Percentiles rank a stretch among this genome's conserved stretches.
Evolutionary conservation across 805 yeast genomes (phyloP).

Genomic region (Saccharomycopsis schoenii): DNA sequence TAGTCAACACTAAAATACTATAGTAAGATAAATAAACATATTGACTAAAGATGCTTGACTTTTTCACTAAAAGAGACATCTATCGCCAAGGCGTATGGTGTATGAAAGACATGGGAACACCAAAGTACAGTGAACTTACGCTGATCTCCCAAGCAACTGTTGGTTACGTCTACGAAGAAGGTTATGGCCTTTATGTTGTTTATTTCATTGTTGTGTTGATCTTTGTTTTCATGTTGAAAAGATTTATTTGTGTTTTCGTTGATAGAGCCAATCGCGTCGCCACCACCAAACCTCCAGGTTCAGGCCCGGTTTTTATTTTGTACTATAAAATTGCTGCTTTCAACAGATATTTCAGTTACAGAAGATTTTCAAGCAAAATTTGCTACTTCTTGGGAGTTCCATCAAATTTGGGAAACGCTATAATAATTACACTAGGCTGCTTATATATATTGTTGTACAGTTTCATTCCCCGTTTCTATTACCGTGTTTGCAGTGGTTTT

Average conservation of each 20-base stretch:
- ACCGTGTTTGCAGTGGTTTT: constrained; percentile 42
- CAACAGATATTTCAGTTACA: constrained; percentile 26
- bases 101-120: constrained; percentile 6
- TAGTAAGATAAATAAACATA: neutral
- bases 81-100: constrained; percentile 23
- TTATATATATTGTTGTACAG: constrained; percentile 28
- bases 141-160: constrained; percentile 1
- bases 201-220: constrained; percentile 4
- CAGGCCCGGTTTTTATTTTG: neutral
- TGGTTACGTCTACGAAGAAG: constrained; percentile 4
- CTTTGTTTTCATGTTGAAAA: constrained; percentile 2
- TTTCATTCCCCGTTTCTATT: constrained; percentile 40
- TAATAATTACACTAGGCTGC: constrained; percentile 26
- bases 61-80: constrained; percentile 3
- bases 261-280: neutral
- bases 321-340: constrained; percentile 23
- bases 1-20: too few relatives aligned
- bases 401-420: constrained; percentile 28
- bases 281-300: neutral
- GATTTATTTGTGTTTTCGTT: neutral
- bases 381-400: constrained; percentile 31
- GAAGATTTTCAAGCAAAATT: constrained; percentile 25
- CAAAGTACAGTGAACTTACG: neutral
- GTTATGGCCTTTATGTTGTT: constrained; percentile 1
- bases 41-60: neutral